phyloP scores from a whole-genome alignment of 2,329 filamentous ascomycete genomes.

The Hypoxylon sp. region DNA sequence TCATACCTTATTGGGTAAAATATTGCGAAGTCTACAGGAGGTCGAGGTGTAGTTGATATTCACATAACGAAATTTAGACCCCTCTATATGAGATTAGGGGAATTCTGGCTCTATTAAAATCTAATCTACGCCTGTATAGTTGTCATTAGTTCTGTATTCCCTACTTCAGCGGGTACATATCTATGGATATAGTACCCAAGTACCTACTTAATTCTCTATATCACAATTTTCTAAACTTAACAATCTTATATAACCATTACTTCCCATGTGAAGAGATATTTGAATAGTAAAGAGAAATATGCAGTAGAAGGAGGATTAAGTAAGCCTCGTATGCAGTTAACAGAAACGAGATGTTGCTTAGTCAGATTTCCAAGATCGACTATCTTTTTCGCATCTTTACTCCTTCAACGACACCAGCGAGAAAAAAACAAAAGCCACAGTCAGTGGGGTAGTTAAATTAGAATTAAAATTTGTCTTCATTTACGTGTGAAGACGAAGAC shows the following conservation, averaged over 20 bases:
- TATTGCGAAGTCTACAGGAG: not conserved
- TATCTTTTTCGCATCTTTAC: not conserved
- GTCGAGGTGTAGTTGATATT: not conserved
- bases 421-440: no score
- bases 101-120: no score
- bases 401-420: not conserved
- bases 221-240: not conserved
- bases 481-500: constrained; percentile 7
- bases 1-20: not conserved
- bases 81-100: not conserved
- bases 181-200: no score
- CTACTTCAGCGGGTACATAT: no score
- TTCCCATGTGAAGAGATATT: no score
- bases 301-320: not conserved
- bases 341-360: not conserved
- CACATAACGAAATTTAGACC: not conserved
- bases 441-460: no score
- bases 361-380: not conserved
- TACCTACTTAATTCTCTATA: no score
- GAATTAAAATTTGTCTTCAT: not conserved
- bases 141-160: no score
- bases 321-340: not conserved
- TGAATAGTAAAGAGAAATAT: not conserved
- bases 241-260: not conserved
- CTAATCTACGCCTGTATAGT: no score